phyloP scores from a whole-genome alignment of 352 stramenopile species.

The Globisporangium megalacanthum region DNA sequence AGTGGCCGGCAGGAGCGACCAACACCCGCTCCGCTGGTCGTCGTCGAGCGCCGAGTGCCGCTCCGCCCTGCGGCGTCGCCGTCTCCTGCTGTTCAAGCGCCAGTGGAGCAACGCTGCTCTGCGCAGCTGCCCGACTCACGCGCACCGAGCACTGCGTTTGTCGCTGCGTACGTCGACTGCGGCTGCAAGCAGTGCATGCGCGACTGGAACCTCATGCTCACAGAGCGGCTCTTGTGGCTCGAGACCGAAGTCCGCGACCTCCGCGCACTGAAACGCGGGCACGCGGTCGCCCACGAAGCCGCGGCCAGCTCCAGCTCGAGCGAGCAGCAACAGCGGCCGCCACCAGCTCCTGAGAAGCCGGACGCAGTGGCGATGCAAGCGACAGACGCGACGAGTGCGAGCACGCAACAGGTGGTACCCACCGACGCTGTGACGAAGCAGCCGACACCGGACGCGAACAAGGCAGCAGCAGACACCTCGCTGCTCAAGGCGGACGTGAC shows the following conservation, averaged over 20 bases:
- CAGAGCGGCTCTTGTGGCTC: slow-evolving; percentile 1
- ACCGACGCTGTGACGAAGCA: no score
- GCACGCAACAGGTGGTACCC: no score
- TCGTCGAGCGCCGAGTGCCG: not conserved
- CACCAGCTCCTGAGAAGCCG: no score
- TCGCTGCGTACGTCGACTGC: slow-evolving; percentile 14
- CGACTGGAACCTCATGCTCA: slow-evolving; percentile 15
- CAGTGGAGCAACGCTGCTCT: not conserved
- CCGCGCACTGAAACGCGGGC: not conserved
- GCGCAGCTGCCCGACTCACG: slow-evolving; percentile 5
- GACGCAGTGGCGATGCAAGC: no score
- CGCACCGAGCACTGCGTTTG: slow-evolving; percentile 9
- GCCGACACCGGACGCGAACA: no score
- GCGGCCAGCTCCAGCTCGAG: no score
- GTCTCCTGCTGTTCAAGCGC: not conserved
- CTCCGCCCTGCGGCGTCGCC: not conserved
- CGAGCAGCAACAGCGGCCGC: not conserved
- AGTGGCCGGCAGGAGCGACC: not conserved
- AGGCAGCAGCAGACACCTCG: no score
- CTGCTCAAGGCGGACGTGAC: no score
- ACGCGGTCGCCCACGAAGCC: no score
- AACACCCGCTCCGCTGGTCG: not conserved
- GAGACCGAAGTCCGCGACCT: slow-evolving; percentile 5
- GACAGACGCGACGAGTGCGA: no score
- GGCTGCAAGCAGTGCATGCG: slow-evolving; percentile 15